phyloP scores from a whole-genome alignment of 129 eudicot species.

The Mikania micrantha region DNA sequence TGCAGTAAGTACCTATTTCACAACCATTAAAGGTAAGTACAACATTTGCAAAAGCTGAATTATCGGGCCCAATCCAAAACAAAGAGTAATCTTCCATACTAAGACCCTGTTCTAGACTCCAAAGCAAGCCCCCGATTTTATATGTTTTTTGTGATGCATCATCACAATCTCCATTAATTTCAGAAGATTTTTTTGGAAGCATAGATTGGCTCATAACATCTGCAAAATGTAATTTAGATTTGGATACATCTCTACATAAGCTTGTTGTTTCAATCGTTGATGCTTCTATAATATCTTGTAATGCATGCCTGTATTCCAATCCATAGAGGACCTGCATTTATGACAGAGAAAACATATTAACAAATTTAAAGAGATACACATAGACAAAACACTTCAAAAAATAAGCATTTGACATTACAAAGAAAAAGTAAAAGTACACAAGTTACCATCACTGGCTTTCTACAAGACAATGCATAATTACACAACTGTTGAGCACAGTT shows the following conservation, averaged over 20 bases:
- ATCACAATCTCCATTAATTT: constrained; percentile 26
- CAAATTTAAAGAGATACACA: not conserved
- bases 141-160: constrained; percentile 27
- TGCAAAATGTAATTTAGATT: constrained; percentile 47
- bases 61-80: constrained; percentile 79
- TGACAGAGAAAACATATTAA: not conserved
- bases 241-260: constrained; percentile 22
- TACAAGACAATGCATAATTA: constrained; percentile 24
- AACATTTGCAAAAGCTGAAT: constrained; percentile 78
- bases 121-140: constrained; percentile 69
- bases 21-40: constrained; percentile 76
- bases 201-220: constrained; percentile 47
- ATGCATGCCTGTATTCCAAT: constrained; percentile 77
- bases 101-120: constrained; percentile 54
- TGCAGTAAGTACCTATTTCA: constrained; percentile 63
- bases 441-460: constrained; percentile 74
- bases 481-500: constrained; percentile 45
- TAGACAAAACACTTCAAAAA: not conserved
- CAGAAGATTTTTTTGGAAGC: constrained; percentile 32
- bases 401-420: not conserved
- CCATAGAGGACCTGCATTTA: constrained; percentile 63
- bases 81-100: constrained; percentile 70
- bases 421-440: constrained; percentile 1
- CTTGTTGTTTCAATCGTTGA: constrained; percentile 25
- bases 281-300: constrained; percentile 49